Conservation (phyloP, 176 grass and related monocot species). For the Hyparrhenia diplandra region DNA sequence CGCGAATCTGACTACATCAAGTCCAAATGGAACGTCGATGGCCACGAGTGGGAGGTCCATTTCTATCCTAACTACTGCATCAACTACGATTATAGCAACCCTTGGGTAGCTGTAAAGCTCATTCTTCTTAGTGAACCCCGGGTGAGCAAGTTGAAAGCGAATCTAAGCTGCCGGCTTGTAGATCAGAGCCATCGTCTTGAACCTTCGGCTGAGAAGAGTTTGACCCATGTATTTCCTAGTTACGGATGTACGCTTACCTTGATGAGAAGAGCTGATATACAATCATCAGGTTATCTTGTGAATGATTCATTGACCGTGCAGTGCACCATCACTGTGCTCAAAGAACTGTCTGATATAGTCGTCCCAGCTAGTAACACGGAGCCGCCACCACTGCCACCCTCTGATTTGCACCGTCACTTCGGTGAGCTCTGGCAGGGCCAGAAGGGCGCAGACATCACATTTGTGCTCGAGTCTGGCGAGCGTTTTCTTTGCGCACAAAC, state of each 20-base stretch:
- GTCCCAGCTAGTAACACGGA: no score
- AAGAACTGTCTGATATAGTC: no score
- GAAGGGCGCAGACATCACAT: conserved; percentile 24
- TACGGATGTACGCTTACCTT: no score
- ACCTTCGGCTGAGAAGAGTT: not conserved
- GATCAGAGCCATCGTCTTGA: not conserved
- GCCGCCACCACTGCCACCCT: no score
- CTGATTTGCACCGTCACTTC: no score
- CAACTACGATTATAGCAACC: rapidly evolving
- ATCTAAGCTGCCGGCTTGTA: not conserved
- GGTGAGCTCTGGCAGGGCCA: not conserved
- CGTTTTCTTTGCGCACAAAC: conserved; percentile 10
- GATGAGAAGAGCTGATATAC: no score
- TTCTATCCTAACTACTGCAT: not conserved
- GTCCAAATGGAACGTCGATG: no score
- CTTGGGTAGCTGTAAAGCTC: not conserved
- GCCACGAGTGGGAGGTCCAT: not conserved
- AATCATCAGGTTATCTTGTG: no score
- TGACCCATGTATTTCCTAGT: not conserved
- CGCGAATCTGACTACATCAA: no score
- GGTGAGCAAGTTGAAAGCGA: not conserved
- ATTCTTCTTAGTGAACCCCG: not conserved
- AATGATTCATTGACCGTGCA: no score
- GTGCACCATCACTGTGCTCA: no score
- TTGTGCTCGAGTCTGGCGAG: not conserved